Evolutionary conservation across 768 basidiomycete genomes (phyloP).

Genomic region (Cystobasidium ongulense): DNA sequence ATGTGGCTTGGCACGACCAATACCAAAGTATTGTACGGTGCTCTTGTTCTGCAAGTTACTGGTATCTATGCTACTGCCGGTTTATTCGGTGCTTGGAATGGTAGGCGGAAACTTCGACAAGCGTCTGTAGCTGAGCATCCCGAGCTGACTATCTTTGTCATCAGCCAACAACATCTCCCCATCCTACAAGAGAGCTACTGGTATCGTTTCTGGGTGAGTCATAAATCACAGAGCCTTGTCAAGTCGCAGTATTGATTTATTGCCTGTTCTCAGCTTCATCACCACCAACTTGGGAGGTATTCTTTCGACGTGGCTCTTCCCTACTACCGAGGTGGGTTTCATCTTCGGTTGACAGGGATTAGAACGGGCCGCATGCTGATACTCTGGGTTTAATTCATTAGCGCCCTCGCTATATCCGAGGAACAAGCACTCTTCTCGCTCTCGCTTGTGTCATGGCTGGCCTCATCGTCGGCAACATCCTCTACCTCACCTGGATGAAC

Average conservation of each 20-base stretch:
- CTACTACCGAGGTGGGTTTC: background rate
- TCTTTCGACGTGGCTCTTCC: background rate
- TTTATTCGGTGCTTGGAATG: conserved; percentile 38
- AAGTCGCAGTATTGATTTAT: background rate
- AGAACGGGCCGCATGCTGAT: no score
- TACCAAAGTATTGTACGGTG: conserved; percentile 40
- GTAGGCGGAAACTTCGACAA: background rate
- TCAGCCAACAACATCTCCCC: conserved; percentile 45
- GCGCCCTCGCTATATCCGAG: conserved; percentile 8
- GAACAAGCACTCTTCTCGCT: conserved; percentile 20
- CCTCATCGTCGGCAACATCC: background rate
- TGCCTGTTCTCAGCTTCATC: background rate
- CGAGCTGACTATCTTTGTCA: conserved; percentile 20
- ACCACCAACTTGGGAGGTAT: conserved; percentile 25
- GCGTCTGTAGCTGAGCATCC: background rate
- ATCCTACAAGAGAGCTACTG: conserved; percentile 44
- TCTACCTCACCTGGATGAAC: conserved; percentile 8
- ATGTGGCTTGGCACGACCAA: conserved; percentile 33
- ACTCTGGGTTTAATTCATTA: background rate
- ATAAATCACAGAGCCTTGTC: background rate
- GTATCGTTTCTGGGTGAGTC: conserved; percentile 41
- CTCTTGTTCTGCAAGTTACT: conserved; percentile 44
- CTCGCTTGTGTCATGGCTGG: background rate
- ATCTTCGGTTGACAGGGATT: background rate
- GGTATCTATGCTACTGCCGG: conserved; percentile 42